Conservation (phyloP, 2,329 filamentous ascomycete species). For the Claviceps cyperi region DNA sequence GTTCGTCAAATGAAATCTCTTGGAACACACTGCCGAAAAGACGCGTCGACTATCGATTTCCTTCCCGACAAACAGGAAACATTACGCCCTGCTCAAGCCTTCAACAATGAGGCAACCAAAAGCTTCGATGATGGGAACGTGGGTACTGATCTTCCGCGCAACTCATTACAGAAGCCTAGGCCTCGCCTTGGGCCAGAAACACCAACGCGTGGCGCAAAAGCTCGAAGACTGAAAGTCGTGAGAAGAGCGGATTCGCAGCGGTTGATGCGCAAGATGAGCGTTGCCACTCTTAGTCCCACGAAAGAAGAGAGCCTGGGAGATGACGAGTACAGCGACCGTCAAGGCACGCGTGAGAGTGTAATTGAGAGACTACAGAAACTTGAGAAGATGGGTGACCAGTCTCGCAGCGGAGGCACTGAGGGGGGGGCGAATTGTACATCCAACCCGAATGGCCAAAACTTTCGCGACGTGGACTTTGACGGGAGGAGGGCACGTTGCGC, state of each 20-base stretch:
- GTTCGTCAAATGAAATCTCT: constrained; percentile 44
- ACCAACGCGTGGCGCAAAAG: constrained; percentile 14
- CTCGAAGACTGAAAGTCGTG: constrained; percentile 11
- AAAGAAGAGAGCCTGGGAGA: constrained; percentile 16
- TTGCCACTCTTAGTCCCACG: constrained; percentile 17
- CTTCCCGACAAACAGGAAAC: constrained; percentile 3
- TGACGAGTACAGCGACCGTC: constrained; percentile 4
- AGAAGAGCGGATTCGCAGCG: constrained; percentile 12
- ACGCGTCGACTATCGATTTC: constrained; percentile 7
- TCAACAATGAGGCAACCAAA: neutral
- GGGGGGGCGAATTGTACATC: neutral
- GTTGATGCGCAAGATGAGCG: constrained; percentile 11
- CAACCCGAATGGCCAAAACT: neutral
- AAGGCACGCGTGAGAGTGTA: neutral
- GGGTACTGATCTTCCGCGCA: neutral
- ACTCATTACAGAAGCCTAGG: constrained; percentile 8
- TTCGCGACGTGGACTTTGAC: neutral
- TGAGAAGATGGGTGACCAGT: neutral
- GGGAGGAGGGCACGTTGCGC: neutral
- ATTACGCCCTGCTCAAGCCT: neutral
- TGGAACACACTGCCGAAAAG: constrained; percentile 14
- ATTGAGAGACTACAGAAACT: constrained; percentile 2
- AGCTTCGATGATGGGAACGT: neutral
- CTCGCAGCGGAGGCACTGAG: neutral
- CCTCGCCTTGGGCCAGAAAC: constrained; percentile 24